phyloP scores from a whole-genome alignment of 768 basidiomycete species.

The Boletus reticulatus region DNA sequence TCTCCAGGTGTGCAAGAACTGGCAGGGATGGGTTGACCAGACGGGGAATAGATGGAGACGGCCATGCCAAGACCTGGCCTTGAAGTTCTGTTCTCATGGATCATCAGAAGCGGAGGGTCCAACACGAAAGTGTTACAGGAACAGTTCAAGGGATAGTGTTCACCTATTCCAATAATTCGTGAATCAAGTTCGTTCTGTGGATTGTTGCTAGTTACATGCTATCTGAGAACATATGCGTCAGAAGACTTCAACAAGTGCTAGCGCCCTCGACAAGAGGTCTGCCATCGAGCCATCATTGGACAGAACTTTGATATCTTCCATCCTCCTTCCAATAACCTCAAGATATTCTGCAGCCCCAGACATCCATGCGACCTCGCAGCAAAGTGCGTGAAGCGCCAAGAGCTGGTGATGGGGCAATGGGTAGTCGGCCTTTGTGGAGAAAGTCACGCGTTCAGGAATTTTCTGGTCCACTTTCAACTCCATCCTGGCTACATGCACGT shows the following conservation, averaged over 20 bases:
- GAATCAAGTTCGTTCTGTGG: too few species aligned
- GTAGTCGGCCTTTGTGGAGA: neutral
- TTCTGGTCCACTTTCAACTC: neutral
- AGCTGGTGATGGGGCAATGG: neutral
- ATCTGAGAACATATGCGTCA: neutral
- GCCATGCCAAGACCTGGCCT: constrained; percentile 64
- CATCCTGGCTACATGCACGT: neutral
- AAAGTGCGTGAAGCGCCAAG: constrained; percentile 5
- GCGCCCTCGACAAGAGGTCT: neutral
- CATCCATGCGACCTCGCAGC: constrained; percentile 8
- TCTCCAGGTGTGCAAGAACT: constrained; percentile 59
- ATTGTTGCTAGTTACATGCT: too few species aligned
- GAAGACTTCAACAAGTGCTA: neutral
- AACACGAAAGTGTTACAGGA: too few species aligned
- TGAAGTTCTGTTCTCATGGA: constrained; percentile 50
- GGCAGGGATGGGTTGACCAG: constrained; percentile 57
- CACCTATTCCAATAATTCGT: too few species aligned
- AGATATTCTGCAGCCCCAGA: constrained; percentile 3
- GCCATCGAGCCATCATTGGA: neutral
- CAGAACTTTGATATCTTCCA: neutral
- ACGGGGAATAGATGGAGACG: constrained; percentile 55
- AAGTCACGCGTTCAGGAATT: neutral
- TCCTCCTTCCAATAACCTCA: constrained; percentile 2
- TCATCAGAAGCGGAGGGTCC: neutral
- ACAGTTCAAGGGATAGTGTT: too few species aligned